Percentiles rank a stretch among this genome's conserved stretches.
Conservation (phyloP, 768 basidiomycete genomes). For the Suillus americanus region DNA sequence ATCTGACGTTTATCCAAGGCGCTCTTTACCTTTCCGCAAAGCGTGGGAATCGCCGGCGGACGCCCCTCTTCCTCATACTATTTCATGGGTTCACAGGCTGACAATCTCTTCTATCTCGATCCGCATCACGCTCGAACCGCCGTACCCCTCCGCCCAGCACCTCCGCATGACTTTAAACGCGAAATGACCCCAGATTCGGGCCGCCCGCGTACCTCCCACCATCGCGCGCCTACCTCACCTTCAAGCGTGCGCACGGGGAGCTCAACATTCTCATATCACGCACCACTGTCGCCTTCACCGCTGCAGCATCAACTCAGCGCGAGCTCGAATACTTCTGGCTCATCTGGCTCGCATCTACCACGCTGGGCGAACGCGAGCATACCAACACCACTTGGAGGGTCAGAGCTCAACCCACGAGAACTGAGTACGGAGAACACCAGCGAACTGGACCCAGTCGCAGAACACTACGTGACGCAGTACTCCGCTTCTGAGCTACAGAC, state of each 20-base stretch:
- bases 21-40: slow-evolving; percentile 91
- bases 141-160: slow-evolving; percentile 62
- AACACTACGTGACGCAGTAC: slow-evolving; percentile 76
- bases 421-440: slow-evolving; percentile 28
- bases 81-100: slow-evolving; percentile 91
- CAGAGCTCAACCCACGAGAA: slow-evolving; percentile 40
- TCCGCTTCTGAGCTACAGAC: slow-evolving; percentile 70
- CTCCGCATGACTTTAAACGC: slow-evolving; percentile 30
- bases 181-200: slow-evolving; percentile 31
- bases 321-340: slow-evolving; percentile 30
- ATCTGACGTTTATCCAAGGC: slow-evolving; percentile 43
- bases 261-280: slow-evolving; percentile 53
- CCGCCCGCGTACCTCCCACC: slow-evolving; percentile 25
- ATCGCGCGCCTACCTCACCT: slow-evolving; percentile 45
- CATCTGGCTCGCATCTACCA: slow-evolving; percentile 29
- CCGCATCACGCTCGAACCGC: slow-evolving; percentile 79
- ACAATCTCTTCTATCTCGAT: slow-evolving; percentile 82
- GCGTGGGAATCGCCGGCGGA: slow-evolving; percentile 95
- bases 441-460: slow-evolving; percentile 46
- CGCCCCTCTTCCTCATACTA: slow-evolving; percentile 97
- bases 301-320: slow-evolving; percentile 63
- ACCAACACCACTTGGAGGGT: slow-evolving; percentile 19
- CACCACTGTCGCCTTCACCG: slow-evolving; percentile 62
- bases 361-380: slow-evolving; percentile 29
- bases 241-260: slow-evolving; percentile 54